phyloP scores from a whole-genome alignment of 495 filamentous ascomycete genomes.

The Aspergillus ellipticus region DNA sequence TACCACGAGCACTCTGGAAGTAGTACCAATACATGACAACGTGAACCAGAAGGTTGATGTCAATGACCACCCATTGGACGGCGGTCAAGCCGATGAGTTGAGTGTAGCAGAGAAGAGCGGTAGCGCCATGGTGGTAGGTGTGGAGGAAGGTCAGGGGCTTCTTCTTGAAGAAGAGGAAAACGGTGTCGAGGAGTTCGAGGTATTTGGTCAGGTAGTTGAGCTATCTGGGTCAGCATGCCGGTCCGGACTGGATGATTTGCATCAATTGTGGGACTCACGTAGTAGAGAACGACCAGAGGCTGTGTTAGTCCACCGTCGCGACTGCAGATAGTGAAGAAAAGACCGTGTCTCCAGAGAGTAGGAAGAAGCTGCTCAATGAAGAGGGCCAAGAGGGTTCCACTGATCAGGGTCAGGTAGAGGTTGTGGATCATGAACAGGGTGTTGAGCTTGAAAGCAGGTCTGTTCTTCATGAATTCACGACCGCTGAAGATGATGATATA shows the following conservation, averaged over 20 bases:
- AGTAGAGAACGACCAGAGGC: constrained; percentile 63
- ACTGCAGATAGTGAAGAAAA: constrained; percentile 64
- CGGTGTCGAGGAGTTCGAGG: constrained; percentile 64
- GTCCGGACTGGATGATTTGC: background rate
- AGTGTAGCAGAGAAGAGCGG: constrained; percentile 68
- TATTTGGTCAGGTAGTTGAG: constrained; percentile 74
- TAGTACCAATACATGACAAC: constrained; percentile 71
- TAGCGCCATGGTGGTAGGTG: constrained; percentile 73
- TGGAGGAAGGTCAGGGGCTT: constrained; percentile 75
- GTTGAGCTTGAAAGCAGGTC: constrained; percentile 57
- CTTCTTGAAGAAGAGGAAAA: constrained; percentile 72
- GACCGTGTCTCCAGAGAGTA: constrained; percentile 52
- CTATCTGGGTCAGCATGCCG: constrained; percentile 31
- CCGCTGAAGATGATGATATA: constrained; percentile 65
- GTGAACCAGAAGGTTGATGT: constrained; percentile 64
- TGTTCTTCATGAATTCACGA: constrained; percentile 61
- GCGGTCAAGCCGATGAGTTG: constrained; percentile 65
- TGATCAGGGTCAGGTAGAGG: constrained; percentile 59
- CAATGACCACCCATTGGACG: constrained; percentile 66
- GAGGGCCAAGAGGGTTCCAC: constrained; percentile 56
- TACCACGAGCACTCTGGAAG: constrained; percentile 56
- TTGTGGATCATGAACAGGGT: constrained; percentile 69
- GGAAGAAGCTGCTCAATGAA: constrained; percentile 65
- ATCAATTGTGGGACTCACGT: constrained; percentile 43
- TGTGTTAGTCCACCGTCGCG: constrained; percentile 65